These are phyloP conservation scores for Termitomyces titanicus DNA, from an alignment of 768 basidiomycete species.

Conservation along the genomic window DNA sequence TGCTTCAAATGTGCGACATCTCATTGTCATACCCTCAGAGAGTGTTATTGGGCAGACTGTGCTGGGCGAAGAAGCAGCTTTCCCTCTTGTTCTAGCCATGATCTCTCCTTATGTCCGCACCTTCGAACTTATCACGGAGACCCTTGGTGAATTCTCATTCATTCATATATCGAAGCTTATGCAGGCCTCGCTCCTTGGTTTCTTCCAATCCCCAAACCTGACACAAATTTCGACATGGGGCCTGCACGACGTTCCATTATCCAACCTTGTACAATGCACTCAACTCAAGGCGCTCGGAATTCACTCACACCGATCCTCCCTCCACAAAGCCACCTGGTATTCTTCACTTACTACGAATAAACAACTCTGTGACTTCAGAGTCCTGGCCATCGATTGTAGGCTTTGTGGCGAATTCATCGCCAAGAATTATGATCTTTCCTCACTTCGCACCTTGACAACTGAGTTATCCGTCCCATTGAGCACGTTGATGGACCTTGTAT, in stretches of 20 bases:
- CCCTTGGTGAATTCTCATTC: not conserved
- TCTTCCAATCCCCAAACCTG: not conserved
- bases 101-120: not conserved
- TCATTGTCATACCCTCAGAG: not conserved
- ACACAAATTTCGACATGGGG: not conserved
- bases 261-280: not conserved
- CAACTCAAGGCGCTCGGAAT: not conserved
- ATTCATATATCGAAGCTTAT: not conserved
- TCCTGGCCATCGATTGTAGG: not conserved
- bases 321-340: too few relatives aligned
- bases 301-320: too few relatives aligned
- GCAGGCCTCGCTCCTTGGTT: not conserved
- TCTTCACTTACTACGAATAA: not conserved
- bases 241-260: not conserved
- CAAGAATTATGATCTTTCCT: not conserved
- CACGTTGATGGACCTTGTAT: not conserved
- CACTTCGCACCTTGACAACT: not conserved
- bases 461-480: not conserved
- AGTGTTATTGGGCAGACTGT: too few relatives aligned
- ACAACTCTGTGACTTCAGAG: not conserved
- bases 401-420: not conserved
- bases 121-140: not conserved
- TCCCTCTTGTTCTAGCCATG: not conserved
- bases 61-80: not conserved
- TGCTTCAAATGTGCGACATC: not conserved